Percentiles rank a stretch among this genome's conserved stretches.
These are phyloP conservation scores for Trichoderma atroviride DNA, from an alignment of 2,329 filamentous ascomycete species.

Conservation along the genomic window DNA sequence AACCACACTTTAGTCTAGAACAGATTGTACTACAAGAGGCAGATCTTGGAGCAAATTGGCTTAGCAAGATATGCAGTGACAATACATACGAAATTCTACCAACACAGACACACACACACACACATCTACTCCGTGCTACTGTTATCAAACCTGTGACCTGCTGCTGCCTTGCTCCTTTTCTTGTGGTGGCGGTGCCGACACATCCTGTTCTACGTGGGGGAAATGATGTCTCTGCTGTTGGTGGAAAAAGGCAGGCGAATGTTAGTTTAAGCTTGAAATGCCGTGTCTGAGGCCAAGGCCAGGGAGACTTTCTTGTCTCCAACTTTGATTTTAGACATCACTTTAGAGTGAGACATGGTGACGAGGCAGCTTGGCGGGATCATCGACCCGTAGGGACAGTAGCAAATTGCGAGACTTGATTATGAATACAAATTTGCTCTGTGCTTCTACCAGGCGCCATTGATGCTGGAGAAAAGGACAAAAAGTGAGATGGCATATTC, in stretches of 20 bases:
- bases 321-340: neutral
- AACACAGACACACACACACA: neutral
- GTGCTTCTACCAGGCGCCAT: neutral
- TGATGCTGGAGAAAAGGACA: neutral
- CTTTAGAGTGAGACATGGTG: constrained; percentile 5
- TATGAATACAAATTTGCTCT: neutral
- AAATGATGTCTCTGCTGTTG: constrained; percentile 6
- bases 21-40: constrained; percentile 7
- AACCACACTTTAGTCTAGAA: constrained; percentile 8
- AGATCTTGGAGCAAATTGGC: constrained; percentile 1
- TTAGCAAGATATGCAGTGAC: constrained; percentile 15
- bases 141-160: neutral
- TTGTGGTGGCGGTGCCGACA: neutral
- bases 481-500: neutral
- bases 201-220: constrained; percentile 4
- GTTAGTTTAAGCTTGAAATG: constrained; percentile 27
- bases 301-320: constrained; percentile 7
- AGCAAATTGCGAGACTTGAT: neutral
- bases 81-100: neutral
- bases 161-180: neutral
- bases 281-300: neutral
- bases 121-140: neutral
- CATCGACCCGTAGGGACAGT: no score
- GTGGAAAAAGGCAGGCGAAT: neutral
- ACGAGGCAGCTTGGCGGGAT: constrained; percentile 14